A percentile compares a stretch with the other conserved stretches of the same genome.
These are phyloP conservation scores for Fomes fomentarius DNA, from an alignment of 1,284 basidiomycete species.

Conservation along the genomic window DNA sequence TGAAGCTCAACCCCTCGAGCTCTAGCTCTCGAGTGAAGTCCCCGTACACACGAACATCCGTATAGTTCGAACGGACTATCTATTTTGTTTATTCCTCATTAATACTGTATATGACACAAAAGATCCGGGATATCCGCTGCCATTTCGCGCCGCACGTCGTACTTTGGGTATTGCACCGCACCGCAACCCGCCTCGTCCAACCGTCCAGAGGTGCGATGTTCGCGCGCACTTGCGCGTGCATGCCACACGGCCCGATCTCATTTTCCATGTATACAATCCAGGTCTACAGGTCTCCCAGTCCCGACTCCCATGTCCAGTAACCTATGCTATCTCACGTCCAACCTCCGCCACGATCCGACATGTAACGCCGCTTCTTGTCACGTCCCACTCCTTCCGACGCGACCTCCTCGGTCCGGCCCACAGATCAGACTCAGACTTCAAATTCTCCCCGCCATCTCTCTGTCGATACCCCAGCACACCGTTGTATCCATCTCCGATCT, in stretches of 20 bases:
- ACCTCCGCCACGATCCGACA: neutral
- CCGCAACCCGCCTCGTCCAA: neutral
- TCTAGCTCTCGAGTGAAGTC: neutral
- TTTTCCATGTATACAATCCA: neutral
- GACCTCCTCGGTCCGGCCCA: too few species aligned
- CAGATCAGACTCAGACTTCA: too few species aligned
- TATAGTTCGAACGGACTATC: slow-evolving; percentile 11
- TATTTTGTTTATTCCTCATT: slow-evolving; percentile 27
- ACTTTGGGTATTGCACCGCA: too few species aligned
- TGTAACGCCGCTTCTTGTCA: slow-evolving; percentile 2
- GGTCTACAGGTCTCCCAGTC: neutral
- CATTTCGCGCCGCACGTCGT: neutral
- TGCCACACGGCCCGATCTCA: neutral
- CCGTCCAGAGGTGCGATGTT: neutral
- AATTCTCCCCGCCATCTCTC: too few species aligned
- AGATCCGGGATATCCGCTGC: neutral
- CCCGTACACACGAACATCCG: neutral
- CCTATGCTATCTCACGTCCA: slow-evolving; percentile 1
- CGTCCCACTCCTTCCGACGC: neutral
- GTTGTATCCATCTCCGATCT: neutral
- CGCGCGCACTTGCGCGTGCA: neutral
- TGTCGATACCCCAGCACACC: neutral
- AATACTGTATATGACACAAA: slow-evolving; percentile 21
- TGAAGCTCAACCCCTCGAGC: neutral
- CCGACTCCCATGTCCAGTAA: too few species aligned